Percentiles rank a stretch among this genome's conserved stretches.
These are phyloP conservation scores for Candida ponderosae DNA, from an alignment of 805 yeast species.

Conservation along the genomic window DNA sequence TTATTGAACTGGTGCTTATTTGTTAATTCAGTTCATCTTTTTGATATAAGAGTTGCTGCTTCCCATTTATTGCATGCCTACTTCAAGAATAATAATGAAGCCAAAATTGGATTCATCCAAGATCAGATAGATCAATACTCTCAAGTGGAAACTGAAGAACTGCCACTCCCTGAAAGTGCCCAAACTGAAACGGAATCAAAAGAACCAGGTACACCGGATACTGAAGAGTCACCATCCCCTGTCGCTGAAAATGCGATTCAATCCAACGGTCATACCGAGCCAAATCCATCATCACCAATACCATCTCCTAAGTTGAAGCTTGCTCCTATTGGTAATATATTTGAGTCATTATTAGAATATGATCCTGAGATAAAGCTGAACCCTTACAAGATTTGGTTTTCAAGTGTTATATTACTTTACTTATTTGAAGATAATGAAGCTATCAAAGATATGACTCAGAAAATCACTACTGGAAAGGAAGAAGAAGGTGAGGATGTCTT, in stretches of 20 bases:
- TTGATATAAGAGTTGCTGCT: constrained; percentile 75
- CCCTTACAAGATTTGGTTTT: constrained; percentile 85
- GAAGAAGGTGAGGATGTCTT: constrained; percentile 62
- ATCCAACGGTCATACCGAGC: no score
- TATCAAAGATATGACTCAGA: constrained; percentile 38
- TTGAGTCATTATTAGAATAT: constrained; percentile 66
- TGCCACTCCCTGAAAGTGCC: not conserved
- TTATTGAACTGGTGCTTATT: constrained; percentile 76
- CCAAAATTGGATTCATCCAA: constrained; percentile 52
- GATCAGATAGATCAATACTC: constrained; percentile 50
- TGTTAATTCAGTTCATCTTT: constrained; percentile 75
- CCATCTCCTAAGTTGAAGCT: no score
- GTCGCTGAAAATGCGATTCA: no score
- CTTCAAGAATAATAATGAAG: constrained; percentile 53
- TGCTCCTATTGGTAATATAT: constrained; percentile 49
- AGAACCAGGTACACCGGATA: not conserved
- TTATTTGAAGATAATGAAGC: constrained; percentile 50
- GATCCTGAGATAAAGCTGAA: constrained; percentile 66
- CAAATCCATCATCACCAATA: no score
- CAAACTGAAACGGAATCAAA: not conserved
- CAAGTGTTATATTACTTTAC: constrained; percentile 56
- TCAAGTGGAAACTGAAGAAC: constrained; percentile 7
- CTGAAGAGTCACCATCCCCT: not conserved
- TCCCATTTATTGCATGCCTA: constrained; percentile 58
- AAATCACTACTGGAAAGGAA: constrained; percentile 50